Conservation (phyloP, 2,329 filamentous ascomycete species). For the Colletotrichum musae region DNA sequence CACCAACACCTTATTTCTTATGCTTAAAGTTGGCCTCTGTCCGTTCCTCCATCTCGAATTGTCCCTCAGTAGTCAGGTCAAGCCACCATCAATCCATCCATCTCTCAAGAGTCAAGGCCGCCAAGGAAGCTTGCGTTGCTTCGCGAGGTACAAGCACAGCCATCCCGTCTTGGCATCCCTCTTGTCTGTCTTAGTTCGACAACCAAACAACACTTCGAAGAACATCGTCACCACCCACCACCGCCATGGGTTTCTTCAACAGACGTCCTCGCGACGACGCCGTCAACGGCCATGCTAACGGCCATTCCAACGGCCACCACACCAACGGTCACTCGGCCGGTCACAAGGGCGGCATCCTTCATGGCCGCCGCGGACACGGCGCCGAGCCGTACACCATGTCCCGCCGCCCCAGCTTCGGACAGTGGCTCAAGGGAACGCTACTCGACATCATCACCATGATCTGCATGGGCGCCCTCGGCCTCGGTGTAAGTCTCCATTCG, state of each 20-base stretch:
- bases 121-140: slow-evolving; percentile 31
- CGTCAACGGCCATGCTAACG: not conserved
- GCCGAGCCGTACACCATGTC: slow-evolving; percentile 59
- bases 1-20: slow-evolving; percentile 24
- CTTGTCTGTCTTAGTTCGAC: slow-evolving; percentile 21
- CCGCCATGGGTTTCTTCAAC: slow-evolving; percentile 37
- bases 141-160: slow-evolving; percentile 35
- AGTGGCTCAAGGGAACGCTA: slow-evolving; percentile 78
- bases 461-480: slow-evolving; percentile 74
- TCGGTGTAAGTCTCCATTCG: slow-evolving; percentile 67
- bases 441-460: slow-evolving; percentile 79
- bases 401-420: slow-evolving; percentile 72
- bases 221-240: not conserved
- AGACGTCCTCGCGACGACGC: slow-evolving; percentile 17
- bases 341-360: not conserved
- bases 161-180: slow-evolving; percentile 37
- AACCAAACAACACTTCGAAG: not conserved
- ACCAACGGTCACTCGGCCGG: slow-evolving; percentile 11
- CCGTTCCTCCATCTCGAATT: not conserved
- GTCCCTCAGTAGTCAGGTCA: not conserved
- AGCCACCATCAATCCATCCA: slow-evolving; percentile 12
- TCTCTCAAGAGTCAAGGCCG: slow-evolving; percentile 17
- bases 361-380: not conserved
- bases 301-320: not conserved
- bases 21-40: slow-evolving; percentile 28